Percentiles rank a stretch among this genome's conserved stretches.
Evolutionary conservation across 768 basidiomycete genomes (phyloP).

Genomic region (Collybia sordida): DNA sequence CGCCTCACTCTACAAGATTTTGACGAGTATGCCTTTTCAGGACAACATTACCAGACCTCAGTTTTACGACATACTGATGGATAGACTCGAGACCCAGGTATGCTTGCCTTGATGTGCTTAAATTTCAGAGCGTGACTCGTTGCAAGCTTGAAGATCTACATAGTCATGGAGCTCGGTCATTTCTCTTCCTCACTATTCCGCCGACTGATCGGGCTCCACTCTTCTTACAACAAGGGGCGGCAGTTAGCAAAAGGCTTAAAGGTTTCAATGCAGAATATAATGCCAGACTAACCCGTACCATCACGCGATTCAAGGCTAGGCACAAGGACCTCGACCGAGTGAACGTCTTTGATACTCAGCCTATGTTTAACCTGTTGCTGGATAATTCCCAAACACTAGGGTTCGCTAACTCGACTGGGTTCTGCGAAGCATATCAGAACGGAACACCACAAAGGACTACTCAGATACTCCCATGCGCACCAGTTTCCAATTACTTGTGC

Average conservation of each 20-base stretch:
- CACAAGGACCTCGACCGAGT: slow-evolving; percentile 44
- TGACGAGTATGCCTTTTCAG: slow-evolving; percentile 12
- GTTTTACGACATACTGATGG: slow-evolving; percentile 35
- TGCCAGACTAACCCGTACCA: slow-evolving; percentile 36
- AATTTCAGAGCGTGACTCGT: not conserved
- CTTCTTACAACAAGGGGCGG: slow-evolving; percentile 35
- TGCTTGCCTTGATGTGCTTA: not conserved
- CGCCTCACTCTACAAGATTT: not conserved
- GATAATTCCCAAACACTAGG: slow-evolving; percentile 52
- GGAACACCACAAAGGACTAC: slow-evolving; percentile 54
- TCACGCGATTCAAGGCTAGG: slow-evolving; percentile 36
- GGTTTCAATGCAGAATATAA: slow-evolving; percentile 50
- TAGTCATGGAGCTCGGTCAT: slow-evolving; percentile 51
- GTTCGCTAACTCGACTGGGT: slow-evolving; percentile 60
- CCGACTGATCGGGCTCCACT: slow-evolving; percentile 58
- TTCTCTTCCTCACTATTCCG: slow-evolving; percentile 63
- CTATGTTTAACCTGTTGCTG: slow-evolving; percentile 57
- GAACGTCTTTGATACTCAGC: slow-evolving; percentile 54
- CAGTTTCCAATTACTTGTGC: slow-evolving; percentile 66
- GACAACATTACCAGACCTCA: slow-evolving; percentile 33
- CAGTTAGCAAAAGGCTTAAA: slow-evolving; percentile 32
- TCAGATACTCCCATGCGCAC: slow-evolving; percentile 56
- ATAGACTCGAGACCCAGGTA: slow-evolving; percentile 32
- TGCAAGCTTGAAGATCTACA: slow-evolving; percentile 47
- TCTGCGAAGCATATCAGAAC: slow-evolving; percentile 56